Evolutionary conservation across 2,329 filamentous ascomycete species (phyloP), one percentile per base, ranked within the genome.

Genomic region (Penicillium sp.): DNA sequence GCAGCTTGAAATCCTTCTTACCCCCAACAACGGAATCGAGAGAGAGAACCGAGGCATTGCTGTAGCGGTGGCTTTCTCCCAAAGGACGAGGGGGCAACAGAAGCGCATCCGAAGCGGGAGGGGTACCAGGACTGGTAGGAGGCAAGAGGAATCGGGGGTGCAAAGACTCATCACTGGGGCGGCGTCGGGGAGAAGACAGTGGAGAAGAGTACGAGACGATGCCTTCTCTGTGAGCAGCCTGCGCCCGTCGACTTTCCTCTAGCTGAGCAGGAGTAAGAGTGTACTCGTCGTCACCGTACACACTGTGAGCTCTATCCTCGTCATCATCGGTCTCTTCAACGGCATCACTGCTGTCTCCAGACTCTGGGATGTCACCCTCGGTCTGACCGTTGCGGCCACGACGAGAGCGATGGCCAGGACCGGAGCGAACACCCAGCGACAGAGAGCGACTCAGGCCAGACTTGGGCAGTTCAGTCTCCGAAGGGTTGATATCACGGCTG

Each of bases 1-100:
- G 88, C 24, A 89, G 81, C 65, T 85, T 83, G 73, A 84, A 87
- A 69, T 88, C 84, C 56, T 83, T 84, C 72, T 87, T 86, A 60
- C 85, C 84, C 15, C 86, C 85, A 28, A 88, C 81, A 28, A 89
- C 82, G 6, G 81, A 81, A 56, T 86, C 80, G 4, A 88, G 78
- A 24, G 84, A 87, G 37, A 89, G 80, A 17, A 81, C 78, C 5
- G 82, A 84, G 44, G 76, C 75, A 65, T 73, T 79, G 67, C 78
- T 79, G 59, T 76, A 72, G 54, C 75, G 70, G 58, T 77, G 73
- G 37, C 72, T 66, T 30, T 73, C 68, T 7, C 66, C 63, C 50
- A 73, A 68, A 17, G 72, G 72, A 33, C 68, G 67, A n/a, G 64
- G 67, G 24, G 75, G 70, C 12, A 74, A 68, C n/a, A 73, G 62